A percentile compares a stretch with the other conserved stretches of the same genome.
phyloP scores from a whole-genome alignment of 768 basidiomycete species.

The Lactarius akahatsu region DNA sequence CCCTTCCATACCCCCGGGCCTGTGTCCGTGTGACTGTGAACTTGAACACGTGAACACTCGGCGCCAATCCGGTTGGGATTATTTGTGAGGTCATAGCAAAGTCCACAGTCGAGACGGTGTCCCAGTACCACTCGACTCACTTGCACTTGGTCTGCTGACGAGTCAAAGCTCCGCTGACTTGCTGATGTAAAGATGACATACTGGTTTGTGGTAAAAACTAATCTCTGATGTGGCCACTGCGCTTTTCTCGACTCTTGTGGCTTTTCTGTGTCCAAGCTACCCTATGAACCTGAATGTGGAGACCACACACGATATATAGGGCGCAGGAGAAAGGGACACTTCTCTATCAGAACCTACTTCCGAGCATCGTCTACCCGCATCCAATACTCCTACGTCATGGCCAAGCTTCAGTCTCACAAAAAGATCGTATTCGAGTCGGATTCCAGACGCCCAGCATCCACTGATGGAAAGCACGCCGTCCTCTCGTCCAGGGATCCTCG shows the following conservation, averaged over 20 bases:
- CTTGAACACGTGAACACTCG: background rate
- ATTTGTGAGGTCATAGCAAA: no score
- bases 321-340: constrained; percentile 1
- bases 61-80: background rate
- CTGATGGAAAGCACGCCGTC: constrained; percentile 5
- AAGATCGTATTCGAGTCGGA: constrained; percentile 16
- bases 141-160: background rate
- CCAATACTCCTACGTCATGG: constrained; percentile 12
- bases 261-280: constrained; percentile 19
- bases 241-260: constrained; percentile 22
- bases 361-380: background rate
- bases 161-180: constrained; percentile 6
- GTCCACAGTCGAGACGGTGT: background rate
- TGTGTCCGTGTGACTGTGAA: no score
- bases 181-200: constrained; percentile 11
- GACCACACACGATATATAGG: constrained; percentile 25
- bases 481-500: constrained; percentile 22
- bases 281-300: constrained; percentile 23
- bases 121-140: background rate
- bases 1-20: no score
- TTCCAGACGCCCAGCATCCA: constrained; percentile 6
- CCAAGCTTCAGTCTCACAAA: constrained; percentile 23
- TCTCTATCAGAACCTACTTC: constrained; percentile 1
- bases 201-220: constrained; percentile 1
- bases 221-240: constrained; percentile 17